phyloP scores from a whole-genome alignment of 441 rosid genomes.

The Erodium texanum region DNA sequence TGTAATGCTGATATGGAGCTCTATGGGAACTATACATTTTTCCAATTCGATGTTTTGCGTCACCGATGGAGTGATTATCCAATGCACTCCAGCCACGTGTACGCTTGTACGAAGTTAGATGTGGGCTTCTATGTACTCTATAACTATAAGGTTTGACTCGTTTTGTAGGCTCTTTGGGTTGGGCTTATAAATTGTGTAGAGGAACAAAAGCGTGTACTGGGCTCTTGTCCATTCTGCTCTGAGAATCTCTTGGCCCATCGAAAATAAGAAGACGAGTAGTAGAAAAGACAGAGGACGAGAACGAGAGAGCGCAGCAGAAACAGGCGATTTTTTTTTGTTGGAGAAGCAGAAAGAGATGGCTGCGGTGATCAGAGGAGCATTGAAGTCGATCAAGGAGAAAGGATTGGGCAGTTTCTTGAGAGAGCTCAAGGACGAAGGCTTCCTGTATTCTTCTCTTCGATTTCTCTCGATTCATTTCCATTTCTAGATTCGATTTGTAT shows the following conservation, averaged over 20 bases:
- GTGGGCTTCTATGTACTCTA: neutral
- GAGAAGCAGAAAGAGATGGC: constrained; percentile 39
- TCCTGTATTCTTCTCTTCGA: too few relatives aligned
- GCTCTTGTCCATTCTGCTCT: neutral
- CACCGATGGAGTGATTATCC: neutral
- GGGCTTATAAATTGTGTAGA: neutral
- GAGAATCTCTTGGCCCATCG: too few relatives aligned
- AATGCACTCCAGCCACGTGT: neutral
- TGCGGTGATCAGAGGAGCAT: constrained; percentile 57
- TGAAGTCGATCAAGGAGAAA: constrained; percentile 59
- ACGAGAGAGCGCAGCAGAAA: neutral
- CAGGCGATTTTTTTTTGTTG: neutral
- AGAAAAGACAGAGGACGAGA: neutral
- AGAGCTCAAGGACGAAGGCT: constrained; percentile 68
- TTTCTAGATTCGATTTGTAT: neutral
- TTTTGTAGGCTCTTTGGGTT: neutral
- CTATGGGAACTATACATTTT: neutral
- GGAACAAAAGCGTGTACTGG: neutral
- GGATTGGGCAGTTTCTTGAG: constrained; percentile 58
- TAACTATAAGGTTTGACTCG: too few relatives aligned
- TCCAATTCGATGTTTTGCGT: neutral
- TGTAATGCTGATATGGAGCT: neutral
- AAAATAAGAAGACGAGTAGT: neutral
- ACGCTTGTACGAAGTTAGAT: neutral
- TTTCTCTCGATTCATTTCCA: constrained; percentile 7